phyloP scores from a whole-genome alignment of 2,329 filamentous ascomycete genomes.

The Plectosphaerella plurivora region DNA sequence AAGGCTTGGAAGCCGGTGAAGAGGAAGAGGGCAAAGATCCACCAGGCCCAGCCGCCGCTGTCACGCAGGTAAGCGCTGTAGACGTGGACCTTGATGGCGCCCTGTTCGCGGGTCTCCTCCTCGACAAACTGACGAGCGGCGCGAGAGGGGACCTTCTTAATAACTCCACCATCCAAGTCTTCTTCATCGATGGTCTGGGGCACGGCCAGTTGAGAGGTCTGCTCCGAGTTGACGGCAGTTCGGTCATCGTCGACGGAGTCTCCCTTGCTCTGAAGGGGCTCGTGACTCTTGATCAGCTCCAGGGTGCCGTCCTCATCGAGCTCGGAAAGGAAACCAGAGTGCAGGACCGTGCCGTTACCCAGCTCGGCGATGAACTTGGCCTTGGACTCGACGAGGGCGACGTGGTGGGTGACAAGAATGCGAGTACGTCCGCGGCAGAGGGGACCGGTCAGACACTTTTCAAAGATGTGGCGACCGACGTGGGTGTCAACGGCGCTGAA shows the following conservation, averaged over 20 bases:
- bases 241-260: constrained; percentile 7
- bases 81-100: constrained; percentile 62
- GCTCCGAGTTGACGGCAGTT: constrained; percentile 53
- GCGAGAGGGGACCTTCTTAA: constrained; percentile 48
- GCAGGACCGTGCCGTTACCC: constrained; percentile 60
- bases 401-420: constrained; percentile 78
- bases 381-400: constrained; percentile 64
- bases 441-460: constrained; percentile 68
- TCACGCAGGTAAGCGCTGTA: constrained; percentile 64
- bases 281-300: constrained; percentile 52
- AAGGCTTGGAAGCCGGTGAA: constrained; percentile 53
- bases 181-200: constrained; percentile 26
- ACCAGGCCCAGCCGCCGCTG: constrained; percentile 60
- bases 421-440: constrained; percentile 66
- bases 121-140: constrained; percentile 68
- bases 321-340: constrained; percentile 63
- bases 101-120: constrained; percentile 68
- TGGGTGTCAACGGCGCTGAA: constrained; percentile 81
- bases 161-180: constrained; percentile 29
- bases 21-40: constrained; percentile 47
- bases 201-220: constrained; percentile 30
- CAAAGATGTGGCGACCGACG: constrained; percentile 74
- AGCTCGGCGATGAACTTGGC: constrained; percentile 73
- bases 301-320: constrained; percentile 53
- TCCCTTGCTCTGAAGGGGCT: constrained; percentile 21